Percentiles rank a stretch among this genome's conserved stretches.
phyloP scores from a whole-genome alignment of 352 stramenopile species.

The Pythium volutum region DNA sequence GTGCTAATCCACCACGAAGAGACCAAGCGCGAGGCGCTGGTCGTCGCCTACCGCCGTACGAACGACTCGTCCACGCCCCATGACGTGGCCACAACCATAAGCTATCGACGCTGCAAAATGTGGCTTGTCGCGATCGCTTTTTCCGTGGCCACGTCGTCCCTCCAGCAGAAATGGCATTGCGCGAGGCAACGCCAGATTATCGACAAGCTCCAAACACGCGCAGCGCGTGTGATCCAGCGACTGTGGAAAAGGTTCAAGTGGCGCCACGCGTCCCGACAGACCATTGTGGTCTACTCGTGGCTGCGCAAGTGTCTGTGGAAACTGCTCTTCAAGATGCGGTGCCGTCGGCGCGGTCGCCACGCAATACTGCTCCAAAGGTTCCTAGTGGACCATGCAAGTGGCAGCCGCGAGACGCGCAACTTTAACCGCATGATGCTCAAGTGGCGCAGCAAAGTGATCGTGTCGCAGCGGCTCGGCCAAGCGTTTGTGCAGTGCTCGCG shows the following conservation, averaged over 20 bases:
- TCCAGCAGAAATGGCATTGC: slow-evolving; percentile 33
- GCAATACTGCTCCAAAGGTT: slow-evolving; percentile 51
- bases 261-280: slow-evolving; percentile 58
- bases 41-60: slow-evolving; percentile 36
- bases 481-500: slow-evolving; percentile 54
- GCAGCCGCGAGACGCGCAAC: slow-evolving; percentile 59
- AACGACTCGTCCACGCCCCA: slow-evolving; percentile 27
- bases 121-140: slow-evolving; percentile 59
- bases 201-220: slow-evolving; percentile 33
- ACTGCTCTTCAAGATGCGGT: slow-evolving; percentile 53
- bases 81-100: slow-evolving; percentile 28
- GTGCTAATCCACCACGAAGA: slow-evolving; percentile 44
- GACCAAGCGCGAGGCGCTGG: slow-evolving; percentile 29
- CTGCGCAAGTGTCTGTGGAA: slow-evolving; percentile 73
- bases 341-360: slow-evolving; percentile 30
- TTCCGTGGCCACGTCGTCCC: slow-evolving; percentile 28
- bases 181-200: slow-evolving; percentile 35
- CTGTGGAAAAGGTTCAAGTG: slow-evolving; percentile 66
- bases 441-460: slow-evolving; percentile 73
- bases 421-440: slow-evolving; percentile 75
- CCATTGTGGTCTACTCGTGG: slow-evolving; percentile 61
- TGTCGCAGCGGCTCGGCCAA: slow-evolving; percentile 50
- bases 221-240: slow-evolving; percentile 51
- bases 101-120: slow-evolving; percentile 39
- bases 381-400: slow-evolving; percentile 50